phyloP scores from a whole-genome alignment of 1,139 yeast genomes.

The Blastobotrys aristatus region DNA sequence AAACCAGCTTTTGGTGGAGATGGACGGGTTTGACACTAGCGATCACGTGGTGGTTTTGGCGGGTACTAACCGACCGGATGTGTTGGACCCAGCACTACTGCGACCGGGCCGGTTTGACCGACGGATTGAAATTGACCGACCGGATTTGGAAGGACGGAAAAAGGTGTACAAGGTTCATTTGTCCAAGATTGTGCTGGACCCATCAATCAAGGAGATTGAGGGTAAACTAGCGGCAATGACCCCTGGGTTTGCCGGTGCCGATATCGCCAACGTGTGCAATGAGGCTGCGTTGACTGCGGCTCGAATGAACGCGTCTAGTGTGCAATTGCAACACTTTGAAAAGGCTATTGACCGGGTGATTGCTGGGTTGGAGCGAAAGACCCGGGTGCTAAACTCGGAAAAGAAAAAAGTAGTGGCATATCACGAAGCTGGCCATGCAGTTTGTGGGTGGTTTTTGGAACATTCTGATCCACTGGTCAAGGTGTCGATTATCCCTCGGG shows the following conservation, averaged over 20 bases:
- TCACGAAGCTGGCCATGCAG: constrained; percentile 98
- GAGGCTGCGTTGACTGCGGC: constrained; percentile 98
- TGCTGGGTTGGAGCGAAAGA: constrained; percentile 92
- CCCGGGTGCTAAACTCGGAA: constrained; percentile 72
- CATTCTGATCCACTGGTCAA: constrained; percentile 89
- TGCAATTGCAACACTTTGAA: constrained; percentile 77
- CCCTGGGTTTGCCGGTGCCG: constrained; percentile 98
- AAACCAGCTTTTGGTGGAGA: constrained; percentile 90
- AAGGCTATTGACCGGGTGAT: constrained; percentile 95
- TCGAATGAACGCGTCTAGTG: constrained; percentile 63
- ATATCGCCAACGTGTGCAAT: constrained; percentile 93
- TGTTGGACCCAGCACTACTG: constrained; percentile 83
- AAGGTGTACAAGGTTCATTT: constrained; percentile 86
- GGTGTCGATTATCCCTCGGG: constrained; percentile 95
- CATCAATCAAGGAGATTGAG: constrained; percentile 51
- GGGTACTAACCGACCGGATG: constrained; percentile 95
- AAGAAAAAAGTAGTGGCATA: constrained; percentile 90
- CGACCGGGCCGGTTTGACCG: constrained; percentile 98
- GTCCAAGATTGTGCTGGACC: constrained; percentile 50
- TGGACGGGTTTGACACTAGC: constrained; percentile 89
- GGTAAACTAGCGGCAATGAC: constrained; percentile 93
- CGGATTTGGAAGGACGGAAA: constrained; percentile 90
- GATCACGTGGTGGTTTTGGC: constrained; percentile 97
- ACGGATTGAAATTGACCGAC: constrained; percentile 85
- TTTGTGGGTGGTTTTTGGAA: constrained; percentile 92